Evolutionary conservation across 2,329 filamentous ascomycete genomes (phyloP), one percentile per base, ranked within the genome.

Genomic region (Colletotrichum sp.): DNA sequence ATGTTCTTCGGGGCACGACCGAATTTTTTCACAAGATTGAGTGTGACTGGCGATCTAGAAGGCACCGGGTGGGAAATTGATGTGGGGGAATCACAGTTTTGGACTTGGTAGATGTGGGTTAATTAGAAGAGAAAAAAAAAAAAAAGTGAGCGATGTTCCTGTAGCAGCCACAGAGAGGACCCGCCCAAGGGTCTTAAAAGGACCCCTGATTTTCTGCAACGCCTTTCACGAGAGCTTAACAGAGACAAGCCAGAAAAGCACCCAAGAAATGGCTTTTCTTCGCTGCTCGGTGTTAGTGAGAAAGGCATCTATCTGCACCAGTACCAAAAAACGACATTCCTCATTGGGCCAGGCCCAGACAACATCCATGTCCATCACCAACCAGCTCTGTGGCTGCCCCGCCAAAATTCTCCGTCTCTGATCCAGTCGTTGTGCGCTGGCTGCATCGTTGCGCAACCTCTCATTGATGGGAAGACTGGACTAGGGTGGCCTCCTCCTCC

Each of bases 11-110:
- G 67, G 44, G 25, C 60, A 48, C 72, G 32, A 59, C 48, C 11
- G 67, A 70, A 16, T 27, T 71, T 55, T 59, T 64, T 52, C 55
- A 64, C 36, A 15, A n/a, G n/a, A 64, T 39, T 44, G 22, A 27
- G 34, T 36, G 15, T 25, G 27, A 22, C 32, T 44, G 25, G 30
- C 55, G 63, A 75, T 73, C 69, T 68, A 75, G 73, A 74, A 67
- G 61, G 25, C 69, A 59, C 39, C 32, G 55, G 27, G 25, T 55
- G 65, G 34, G 63, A 75, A 72, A 68, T 71, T 75, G 68, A 71
- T 32, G 68, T 55, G 68, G 68, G 68, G 68, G 55, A 34, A 60
- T 27, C 8, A 30, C 19, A 61, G 36, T 34, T 48, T 48, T 60
- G 32, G 66, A 28, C 34, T 68, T 39, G 66, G 66, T 22, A 44